Base-by-base conservation (phyloP, 768 basidiomycete genomes). In the Pleurotus tuber-regium region DNA sequence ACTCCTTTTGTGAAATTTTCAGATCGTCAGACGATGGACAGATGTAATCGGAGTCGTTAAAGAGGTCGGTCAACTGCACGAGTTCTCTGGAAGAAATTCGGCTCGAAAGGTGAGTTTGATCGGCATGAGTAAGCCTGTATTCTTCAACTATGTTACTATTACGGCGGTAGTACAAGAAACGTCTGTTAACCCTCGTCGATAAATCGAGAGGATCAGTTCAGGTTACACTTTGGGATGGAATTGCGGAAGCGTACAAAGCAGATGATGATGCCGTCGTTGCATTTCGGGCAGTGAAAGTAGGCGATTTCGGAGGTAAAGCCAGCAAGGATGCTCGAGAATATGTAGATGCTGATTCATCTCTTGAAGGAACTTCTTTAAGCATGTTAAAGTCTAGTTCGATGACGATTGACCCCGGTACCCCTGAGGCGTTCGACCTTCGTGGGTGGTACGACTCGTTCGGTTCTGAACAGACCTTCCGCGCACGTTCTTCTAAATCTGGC, bases 381-480 rank as follows among this genome's bases (percentile, higher is more conserved):
- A 31, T 42, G 41, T 11, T 42, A 1, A 12, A 42, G 2, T 33
- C 31, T n/a, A 33, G 40, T 23, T 19, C 18, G 7, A 42, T 48
- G 46, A 18, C 6, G 4, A 33, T 33, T 23, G 19, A 35, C 16
- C 46, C 46, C 5, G 46, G 35, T 29, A 9, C 35, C 29, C n/a
- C 14, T 2, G 46, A 48, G 24, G 14, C 46, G 4, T 33, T 16
- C 14, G 46, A 48, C 30, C 21, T 48, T n/a, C 46, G 31, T 21
- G 26, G 23, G n/a, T 48, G 46, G 46, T 48, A 48, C 18, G 26
- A 35, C 46, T 11, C 46, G 1, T 3, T 24, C n/a, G 46, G 46
- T 9, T 7, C 31, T 14, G 23, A 28, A 2, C 29, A 33, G 9
- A 29, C 10, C 14, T 35, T 48, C 31, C 46, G 12, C 10, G 11